phyloP scores from a whole-genome alignment of 768 basidiomycete species.

The Amanita pallidorosea region DNA sequence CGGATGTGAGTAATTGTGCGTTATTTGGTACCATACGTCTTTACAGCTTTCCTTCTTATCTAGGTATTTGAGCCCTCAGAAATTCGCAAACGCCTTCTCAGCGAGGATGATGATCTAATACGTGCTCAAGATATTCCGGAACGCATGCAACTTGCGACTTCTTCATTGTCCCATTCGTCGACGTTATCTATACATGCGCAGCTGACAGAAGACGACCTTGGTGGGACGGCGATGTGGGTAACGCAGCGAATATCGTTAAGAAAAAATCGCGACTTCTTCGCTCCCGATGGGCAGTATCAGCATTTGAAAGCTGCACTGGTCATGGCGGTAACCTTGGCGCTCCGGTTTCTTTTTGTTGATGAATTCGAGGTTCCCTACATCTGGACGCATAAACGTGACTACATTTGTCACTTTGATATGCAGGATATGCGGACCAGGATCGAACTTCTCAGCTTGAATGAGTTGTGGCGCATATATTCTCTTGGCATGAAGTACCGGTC shows the following conservation, averaged over 20 bases:
- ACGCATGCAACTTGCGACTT: constrained; percentile 86
- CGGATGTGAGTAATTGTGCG: constrained; percentile 46
- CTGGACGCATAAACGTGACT: constrained; percentile 88
- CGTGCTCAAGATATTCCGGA: constrained; percentile 88
- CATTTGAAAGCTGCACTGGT: constrained; percentile 60
- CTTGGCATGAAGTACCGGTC: constrained; percentile 88
- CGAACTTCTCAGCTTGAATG: constrained; percentile 65
- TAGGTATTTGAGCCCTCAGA: constrained; percentile 98
- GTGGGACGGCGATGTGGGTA: constrained; percentile 83
- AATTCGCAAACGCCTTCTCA: constrained; percentile 80
- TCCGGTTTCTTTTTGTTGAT: constrained; percentile 77
- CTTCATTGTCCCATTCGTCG: constrained; percentile 63
- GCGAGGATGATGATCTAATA: constrained; percentile 90
- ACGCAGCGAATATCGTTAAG: constrained; percentile 62
- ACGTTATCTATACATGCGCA: constrained; percentile 49
- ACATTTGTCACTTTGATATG: constrained; percentile 75
- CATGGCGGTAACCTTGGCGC: constrained; percentile 65
- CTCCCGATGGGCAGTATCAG: constrained; percentile 45
- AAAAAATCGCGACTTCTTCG: constrained; percentile 68
- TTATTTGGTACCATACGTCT: constrained; percentile 6
- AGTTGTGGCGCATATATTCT: constrained; percentile 87
- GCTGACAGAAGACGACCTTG: constrained; percentile 63
- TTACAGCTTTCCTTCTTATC: constrained; percentile 2
- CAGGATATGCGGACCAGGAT: constrained; percentile 47
- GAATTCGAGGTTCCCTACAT: constrained; percentile 93